A percentile compares a stretch with the other conserved stretches of the same genome.
These are phyloP conservation scores for Colletotrichum spinosum DNA, from an alignment of 2,329 filamentous ascomycete genomes.

Conservation along the genomic window DNA sequence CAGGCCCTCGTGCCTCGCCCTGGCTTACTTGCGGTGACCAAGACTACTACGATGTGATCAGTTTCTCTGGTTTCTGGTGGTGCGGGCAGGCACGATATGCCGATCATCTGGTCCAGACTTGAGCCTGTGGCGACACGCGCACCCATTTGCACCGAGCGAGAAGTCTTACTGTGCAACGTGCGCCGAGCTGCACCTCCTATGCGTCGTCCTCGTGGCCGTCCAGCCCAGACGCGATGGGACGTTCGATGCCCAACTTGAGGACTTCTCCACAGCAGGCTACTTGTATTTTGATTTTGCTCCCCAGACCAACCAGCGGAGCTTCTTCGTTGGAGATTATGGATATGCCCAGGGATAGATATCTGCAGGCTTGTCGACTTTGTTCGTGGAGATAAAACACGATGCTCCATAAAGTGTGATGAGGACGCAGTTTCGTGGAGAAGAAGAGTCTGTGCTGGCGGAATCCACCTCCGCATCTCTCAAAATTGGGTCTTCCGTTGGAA, in stretches of 20 bases:
- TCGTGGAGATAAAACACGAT: neutral
- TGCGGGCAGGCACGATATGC: too few species aligned
- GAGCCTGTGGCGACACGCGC: too few species aligned
- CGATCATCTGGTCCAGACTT: too few species aligned
- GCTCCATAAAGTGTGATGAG: constrained; percentile 1
- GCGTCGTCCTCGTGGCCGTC: constrained; percentile 3
- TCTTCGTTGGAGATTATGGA: neutral
- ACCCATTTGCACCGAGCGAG: too few species aligned
- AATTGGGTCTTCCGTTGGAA: constrained; percentile 1
- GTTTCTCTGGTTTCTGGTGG: too few species aligned
- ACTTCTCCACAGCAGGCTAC: constrained; percentile 5
- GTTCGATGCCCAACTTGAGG: neutral
- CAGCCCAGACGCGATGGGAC: constrained; percentile 6
- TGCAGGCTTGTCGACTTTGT: neutral
- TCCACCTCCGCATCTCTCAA: constrained; percentile 22
- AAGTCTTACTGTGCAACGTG: neutral
- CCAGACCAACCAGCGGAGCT: constrained; percentile 16
- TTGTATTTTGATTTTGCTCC: neutral
- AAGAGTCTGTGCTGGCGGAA: neutral
- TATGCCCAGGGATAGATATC: neutral
- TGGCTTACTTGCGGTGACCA: too few species aligned
- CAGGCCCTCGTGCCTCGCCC: too few species aligned
- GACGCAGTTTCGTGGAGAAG: constrained; percentile 14
- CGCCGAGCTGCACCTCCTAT: neutral
- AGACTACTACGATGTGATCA: too few species aligned